Evolutionary conservation across 2,329 filamentous ascomycete species (phyloP), one percentile per base, ranked within the genome.

Genomic region (Intubia oerlemansii): DNA sequence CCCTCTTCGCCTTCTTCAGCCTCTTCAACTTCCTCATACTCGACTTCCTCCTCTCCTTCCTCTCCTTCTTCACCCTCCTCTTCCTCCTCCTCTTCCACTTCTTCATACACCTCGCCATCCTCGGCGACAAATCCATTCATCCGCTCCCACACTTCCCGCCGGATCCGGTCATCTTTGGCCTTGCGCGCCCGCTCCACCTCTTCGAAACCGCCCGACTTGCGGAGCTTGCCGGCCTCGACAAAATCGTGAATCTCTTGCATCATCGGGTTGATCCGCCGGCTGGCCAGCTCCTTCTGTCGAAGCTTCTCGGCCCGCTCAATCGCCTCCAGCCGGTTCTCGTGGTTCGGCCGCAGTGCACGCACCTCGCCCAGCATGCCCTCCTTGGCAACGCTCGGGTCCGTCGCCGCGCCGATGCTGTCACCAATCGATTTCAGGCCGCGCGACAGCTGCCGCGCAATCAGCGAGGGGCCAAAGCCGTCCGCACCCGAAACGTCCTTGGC

Each of bases 231-330:
- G 43, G 92, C 80, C 38, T 78, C 66, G 2, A 95, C 85, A 45
- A 95, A 98, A 18, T 53, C 63, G 11, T 69, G 66, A 7, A 98
- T 64, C 49, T 98, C 88, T 41, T 78, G 78, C 47, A 78, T 80
- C 44, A 98, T 74, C 17, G 63, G 59, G 41, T 80, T 78, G 20
- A 74, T 78, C 16, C 59, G 61, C 3, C 88, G 66, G 36, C 58
- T 73, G 46, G 80, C 77, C 1, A 98, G 62, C 46, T 98, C 88
- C 45, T 80, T 82, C 49, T 88, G 78, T 14, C 88, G 65, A 7
- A 82, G 62, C 53, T 84, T 88, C 53, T 95, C 88, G 0, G 88
- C 88, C n/a, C 88, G 71, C 49, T 95, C 84, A 39, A 98, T 98
- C 20, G 88, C 88, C 51, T 95, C 88, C 1, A 98, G 59, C 20